A percentile compares a stretch with the other conserved stretches of the same genome.
Evolutionary conservation across 441 rosid genomes (phyloP).

Genomic region (Gossypium lobatum): DNA sequence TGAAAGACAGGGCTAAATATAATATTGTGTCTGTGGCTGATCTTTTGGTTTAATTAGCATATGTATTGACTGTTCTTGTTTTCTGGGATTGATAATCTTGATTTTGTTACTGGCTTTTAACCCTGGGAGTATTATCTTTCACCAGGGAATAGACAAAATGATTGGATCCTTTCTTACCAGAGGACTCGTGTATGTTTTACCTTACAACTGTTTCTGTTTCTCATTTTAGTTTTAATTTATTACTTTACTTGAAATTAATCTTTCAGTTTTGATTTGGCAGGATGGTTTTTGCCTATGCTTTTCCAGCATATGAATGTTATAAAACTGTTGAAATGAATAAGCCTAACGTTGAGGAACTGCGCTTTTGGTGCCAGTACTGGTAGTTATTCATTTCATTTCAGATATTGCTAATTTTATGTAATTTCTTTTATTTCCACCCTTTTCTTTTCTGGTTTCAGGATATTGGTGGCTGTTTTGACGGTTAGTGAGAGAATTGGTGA

Average conservation of each 20-base stretch:
- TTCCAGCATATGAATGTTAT: constrained; percentile 94
- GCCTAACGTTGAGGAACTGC: constrained; percentile 93
- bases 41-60: neutral
- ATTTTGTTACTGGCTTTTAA: constrained; percentile 1
- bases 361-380: constrained; percentile 99
- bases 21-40: neutral
- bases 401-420: neutral
- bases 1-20: neutral
- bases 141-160: constrained; percentile 42
- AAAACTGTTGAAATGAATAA: constrained; percentile 88
- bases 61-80: neutral
- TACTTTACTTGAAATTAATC: constrained; percentile 5
- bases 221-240: constrained; percentile 11
- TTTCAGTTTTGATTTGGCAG: constrained; percentile 32
- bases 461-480: constrained; percentile 77
- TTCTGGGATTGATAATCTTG: constrained; percentile 2
- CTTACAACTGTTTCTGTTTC: constrained; percentile 2
- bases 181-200: constrained; percentile 78
- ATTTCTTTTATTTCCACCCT: neutral
- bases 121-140: constrained; percentile 9
- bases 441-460: constrained; percentile 66
- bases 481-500: constrained; percentile 74
- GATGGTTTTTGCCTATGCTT: constrained; percentile 86
- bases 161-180: constrained; percentile 93
- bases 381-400: constrained; percentile 20